These are phyloP conservation scores for Avena eriantha DNA, from an alignment of 176 grass and related monocot species.

Conservation along the genomic window DNA sequence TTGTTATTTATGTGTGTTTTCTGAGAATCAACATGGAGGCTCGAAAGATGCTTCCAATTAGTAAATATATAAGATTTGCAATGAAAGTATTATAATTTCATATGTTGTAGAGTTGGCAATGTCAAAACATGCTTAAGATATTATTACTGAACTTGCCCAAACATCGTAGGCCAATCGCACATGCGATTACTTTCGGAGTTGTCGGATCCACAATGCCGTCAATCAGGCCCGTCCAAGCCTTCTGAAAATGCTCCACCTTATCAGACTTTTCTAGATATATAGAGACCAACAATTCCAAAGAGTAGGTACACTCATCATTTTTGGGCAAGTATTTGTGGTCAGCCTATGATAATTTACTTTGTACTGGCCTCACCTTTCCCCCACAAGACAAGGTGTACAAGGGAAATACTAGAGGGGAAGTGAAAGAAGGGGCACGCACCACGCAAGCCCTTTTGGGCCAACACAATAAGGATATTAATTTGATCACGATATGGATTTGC, in stretches of 20 bases:
- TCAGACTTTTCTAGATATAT: neutral
- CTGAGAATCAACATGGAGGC: too few relatives aligned
- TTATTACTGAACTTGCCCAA: neutral
- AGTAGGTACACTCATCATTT: neutral
- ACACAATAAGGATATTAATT: neutral
- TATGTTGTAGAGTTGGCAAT: neutral
- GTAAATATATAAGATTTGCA: neutral
- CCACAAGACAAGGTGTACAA: neutral
- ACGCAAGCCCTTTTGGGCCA: neutral
- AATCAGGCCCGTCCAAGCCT: neutral
- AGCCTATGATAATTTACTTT: neutral
- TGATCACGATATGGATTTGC: neutral
- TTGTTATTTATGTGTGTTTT: too few relatives aligned
- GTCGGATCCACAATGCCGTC: neutral
- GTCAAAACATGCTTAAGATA: neutral
- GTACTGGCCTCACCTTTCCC: neutral
- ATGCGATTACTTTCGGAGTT: neutral
- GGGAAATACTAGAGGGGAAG: neutral
- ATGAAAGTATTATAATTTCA: neutral
- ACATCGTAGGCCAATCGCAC: neutral
- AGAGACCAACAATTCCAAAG: neutral
- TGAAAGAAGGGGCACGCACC: neutral
- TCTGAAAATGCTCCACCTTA: neutral
- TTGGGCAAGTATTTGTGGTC: neutral
- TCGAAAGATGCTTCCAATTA: too few relatives aligned